These are phyloP conservation scores for Tarenaya hassleriana DNA, from an alignment of 345 rosid species.

Conservation along the genomic window DNA sequence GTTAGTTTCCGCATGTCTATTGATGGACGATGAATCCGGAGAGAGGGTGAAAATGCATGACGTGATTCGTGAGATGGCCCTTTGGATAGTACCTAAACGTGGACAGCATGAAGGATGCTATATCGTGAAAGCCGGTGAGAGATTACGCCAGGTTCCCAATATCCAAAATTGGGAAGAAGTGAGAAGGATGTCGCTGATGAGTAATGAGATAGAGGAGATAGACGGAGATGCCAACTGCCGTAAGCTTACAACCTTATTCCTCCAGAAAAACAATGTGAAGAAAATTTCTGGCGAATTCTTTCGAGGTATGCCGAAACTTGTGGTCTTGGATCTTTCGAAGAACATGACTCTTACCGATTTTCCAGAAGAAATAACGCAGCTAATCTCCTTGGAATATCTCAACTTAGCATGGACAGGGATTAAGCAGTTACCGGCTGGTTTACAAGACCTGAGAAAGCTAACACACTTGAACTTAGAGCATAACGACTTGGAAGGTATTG, in stretches of 20 bases:
- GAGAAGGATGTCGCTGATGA: too few species aligned
- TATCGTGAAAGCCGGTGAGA: too few species aligned
- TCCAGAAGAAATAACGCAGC: slow-evolving; percentile 8
- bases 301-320: slow-evolving; percentile 23
- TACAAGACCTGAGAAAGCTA: slow-evolving; percentile 13
- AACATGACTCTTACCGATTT: background rate
- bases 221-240: slow-evolving; percentile 3
- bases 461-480: slow-evolving; percentile 15
- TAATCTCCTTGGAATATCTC: slow-evolving; percentile 17
- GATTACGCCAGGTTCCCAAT: too few species aligned
- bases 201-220: background rate
- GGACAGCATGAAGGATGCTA: too few species aligned
- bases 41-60: too few species aligned
- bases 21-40: slow-evolving; percentile 19
- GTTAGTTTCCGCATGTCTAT: slow-evolving; percentile 20
- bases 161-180: too few species aligned
- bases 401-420: slow-evolving; percentile 3
- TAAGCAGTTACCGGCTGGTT: background rate
- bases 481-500: background rate
- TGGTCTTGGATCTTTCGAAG: slow-evolving; percentile 29
- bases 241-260: slow-evolving; percentile 27
- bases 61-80: too few species aligned
- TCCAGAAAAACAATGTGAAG: slow-evolving; percentile 3
- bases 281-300: slow-evolving; percentile 19
- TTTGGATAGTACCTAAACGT: too few species aligned